Evolutionary conservation across 257 asterid species (phyloP).

Genomic region (Schizonepeta tenuifolia): DNA sequence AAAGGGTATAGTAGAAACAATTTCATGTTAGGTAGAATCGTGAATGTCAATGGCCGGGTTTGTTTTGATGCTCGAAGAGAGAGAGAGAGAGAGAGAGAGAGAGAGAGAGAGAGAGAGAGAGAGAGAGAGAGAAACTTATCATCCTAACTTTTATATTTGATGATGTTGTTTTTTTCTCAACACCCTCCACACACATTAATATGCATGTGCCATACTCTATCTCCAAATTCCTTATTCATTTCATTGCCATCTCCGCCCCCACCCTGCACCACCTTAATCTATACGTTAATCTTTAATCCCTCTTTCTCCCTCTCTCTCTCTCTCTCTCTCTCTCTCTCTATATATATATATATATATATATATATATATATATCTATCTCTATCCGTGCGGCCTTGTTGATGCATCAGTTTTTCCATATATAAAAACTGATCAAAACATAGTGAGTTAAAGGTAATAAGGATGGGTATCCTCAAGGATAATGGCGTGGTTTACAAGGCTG

Average conservation of each 20-base stretch:
- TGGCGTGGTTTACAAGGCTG: conserved; percentile 66
- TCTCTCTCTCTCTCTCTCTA: neutral
- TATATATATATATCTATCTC: too few relatives aligned
- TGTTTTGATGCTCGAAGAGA: neutral
- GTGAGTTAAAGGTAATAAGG: too few relatives aligned
- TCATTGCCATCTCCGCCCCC: conserved; percentile 44
- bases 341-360: too few relatives aligned
- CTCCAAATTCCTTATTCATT: neutral
- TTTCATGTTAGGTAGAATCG: conserved; percentile 9
- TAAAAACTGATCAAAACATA: neutral
- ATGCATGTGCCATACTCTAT: conserved; percentile 31
- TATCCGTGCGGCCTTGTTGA: conserved; percentile 19
- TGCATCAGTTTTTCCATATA: conserved; percentile 7
- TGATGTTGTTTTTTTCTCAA: conserved; percentile 26
- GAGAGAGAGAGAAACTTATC: neutral
- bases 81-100: neutral
- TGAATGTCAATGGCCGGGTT: neutral
- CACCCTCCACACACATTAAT: conserved; percentile 28
- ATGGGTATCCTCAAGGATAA: conserved; percentile 64
- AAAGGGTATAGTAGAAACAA: neutral
- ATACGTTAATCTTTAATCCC: neutral
- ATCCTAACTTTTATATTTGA: neutral
- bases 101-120: neutral
- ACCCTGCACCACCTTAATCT: neutral
- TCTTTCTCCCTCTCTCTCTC: neutral